A percentile compares a stretch with the other conserved stretches of the same genome.
These are phyloP conservation scores for Filosporella fistucella DNA, from an alignment of 495 filamentous ascomycete species.

Conservation along the genomic window DNA sequence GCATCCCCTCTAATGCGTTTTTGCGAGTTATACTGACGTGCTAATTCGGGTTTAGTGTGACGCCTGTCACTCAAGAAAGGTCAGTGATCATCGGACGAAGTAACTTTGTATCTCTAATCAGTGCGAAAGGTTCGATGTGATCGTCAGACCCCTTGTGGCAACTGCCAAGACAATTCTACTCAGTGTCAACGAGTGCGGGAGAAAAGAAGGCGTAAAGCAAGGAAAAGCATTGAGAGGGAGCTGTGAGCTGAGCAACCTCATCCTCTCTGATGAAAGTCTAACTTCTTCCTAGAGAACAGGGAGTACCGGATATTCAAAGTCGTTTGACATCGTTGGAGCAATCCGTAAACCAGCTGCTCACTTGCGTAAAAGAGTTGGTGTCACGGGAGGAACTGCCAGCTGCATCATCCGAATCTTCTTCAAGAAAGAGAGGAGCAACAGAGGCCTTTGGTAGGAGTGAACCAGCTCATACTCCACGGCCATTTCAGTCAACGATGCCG, in stretches of 20 bases:
- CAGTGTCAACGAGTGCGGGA: conserved; percentile 2
- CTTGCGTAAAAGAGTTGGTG: background rate
- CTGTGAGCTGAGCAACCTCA: background rate
- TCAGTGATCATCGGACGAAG: background rate
- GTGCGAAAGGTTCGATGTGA: conserved; percentile 5
- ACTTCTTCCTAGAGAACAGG: background rate
- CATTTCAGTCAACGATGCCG: background rate
- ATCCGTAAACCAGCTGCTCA: background rate
- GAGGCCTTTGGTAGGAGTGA: background rate
- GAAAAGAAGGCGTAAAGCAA: background rate
- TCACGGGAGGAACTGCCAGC: no score
- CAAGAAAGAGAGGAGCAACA: background rate
- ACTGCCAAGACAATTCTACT: conserved; percentile 1
- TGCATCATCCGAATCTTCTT: no score
- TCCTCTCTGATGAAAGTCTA: background rate
- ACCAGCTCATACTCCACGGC: background rate
- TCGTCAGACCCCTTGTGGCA: conserved; percentile 3
- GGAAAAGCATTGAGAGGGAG: background rate
- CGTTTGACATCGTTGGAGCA: background rate
- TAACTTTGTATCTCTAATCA: background rate
- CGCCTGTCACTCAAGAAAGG: background rate
- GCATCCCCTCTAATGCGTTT: background rate
- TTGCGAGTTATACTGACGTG: background rate
- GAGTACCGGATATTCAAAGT: background rate
- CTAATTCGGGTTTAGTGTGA: background rate